A percentile compares a stretch with the other conserved stretches of the same genome.
Evolutionary conservation across 371 early-diverging fungal species (phyloP).

Genomic region (Mucor ambiguus): DNA sequence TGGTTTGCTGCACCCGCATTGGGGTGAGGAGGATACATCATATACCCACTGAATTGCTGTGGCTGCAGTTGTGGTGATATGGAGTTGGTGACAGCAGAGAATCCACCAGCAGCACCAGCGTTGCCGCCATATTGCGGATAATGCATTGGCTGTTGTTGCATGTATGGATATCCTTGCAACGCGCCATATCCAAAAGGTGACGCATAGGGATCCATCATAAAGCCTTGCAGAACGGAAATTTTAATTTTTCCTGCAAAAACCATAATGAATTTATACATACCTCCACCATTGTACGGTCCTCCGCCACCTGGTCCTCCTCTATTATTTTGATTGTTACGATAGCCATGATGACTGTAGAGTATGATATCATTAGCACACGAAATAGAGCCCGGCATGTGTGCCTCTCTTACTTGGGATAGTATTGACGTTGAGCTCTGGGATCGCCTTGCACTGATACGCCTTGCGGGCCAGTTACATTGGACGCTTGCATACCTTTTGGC

Average conservation of each 20-base stretch:
- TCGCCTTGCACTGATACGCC: slow-evolving; percentile 78
- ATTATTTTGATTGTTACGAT: neutral
- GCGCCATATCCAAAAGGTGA: slow-evolving; percentile 8
- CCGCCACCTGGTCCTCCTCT: neutral
- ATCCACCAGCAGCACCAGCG: neutral
- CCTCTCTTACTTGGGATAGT: slow-evolving; percentile 10
- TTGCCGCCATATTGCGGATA: neutral
- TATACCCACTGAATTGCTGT: neutral
- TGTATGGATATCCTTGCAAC: slow-evolving; percentile 6
- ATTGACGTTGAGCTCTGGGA: slow-evolving; percentile 43
- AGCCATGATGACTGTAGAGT: neutral
- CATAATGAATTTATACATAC: neutral
- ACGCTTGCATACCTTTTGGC: slow-evolving; percentile 84
- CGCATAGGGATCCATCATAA: slow-evolving; percentile 15
- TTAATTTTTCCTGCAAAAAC: neutral
- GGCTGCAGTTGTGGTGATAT: neutral
- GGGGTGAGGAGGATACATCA: neutral
- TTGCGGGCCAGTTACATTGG: slow-evolving; percentile 80
- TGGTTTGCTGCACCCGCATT: neutral
- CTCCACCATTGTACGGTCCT: slow-evolving; percentile 10
- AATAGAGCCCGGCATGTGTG: neutral
- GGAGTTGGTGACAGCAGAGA: neutral
- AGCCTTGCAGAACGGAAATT: slow-evolving; percentile 10
- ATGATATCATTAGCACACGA: neutral
- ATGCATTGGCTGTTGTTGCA: slow-evolving; percentile 9